Percentiles rank a stretch among this genome's conserved stretches.
These are phyloP conservation scores for Stellera chamaejasme DNA, from an alignment of 345 rosid species.

Conservation along the genomic window DNA sequence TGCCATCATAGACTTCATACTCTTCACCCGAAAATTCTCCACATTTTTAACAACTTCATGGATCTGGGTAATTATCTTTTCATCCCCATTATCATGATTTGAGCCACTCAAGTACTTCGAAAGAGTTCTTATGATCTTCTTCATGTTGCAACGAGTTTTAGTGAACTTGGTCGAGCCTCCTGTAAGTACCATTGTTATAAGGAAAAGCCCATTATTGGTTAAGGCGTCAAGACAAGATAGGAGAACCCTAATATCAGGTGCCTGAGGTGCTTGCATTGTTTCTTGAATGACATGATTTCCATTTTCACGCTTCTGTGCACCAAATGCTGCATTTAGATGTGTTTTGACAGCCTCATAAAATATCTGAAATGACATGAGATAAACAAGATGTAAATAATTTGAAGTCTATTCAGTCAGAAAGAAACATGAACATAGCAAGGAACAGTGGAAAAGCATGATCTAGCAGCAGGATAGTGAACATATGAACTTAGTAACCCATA, in stretches of 20 bases:
- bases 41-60: constrained; percentile 41
- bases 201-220: constrained; percentile 57
- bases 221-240: constrained; percentile 37
- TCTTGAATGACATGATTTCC: constrained; percentile 15
- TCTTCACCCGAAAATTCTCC: constrained; percentile 32
- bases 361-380: constrained; percentile 31
- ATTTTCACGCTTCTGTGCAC: constrained; percentile 25
- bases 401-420: not conserved
- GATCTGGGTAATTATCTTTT: constrained; percentile 26
- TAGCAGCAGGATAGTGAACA: too few species aligned
- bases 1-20: constrained; percentile 14
- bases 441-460: too few species aligned
- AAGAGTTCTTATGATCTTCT: constrained; percentile 37
- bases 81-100: constrained; percentile 15
- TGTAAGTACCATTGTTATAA: constrained; percentile 39
- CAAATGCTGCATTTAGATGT: constrained; percentile 56
- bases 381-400: too few species aligned
- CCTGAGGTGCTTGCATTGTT: constrained; percentile 16
- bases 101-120: constrained; percentile 13
- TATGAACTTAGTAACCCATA: too few species aligned
- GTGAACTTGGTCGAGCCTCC: constrained; percentile 34
- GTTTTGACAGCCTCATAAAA: constrained; percentile 48
- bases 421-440: not conserved
- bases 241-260: constrained; percentile 23
- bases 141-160: constrained; percentile 54